phyloP scores from a whole-genome alignment of 2,329 filamentous ascomycete species.

The Knoxdaviesia capensis region DNA sequence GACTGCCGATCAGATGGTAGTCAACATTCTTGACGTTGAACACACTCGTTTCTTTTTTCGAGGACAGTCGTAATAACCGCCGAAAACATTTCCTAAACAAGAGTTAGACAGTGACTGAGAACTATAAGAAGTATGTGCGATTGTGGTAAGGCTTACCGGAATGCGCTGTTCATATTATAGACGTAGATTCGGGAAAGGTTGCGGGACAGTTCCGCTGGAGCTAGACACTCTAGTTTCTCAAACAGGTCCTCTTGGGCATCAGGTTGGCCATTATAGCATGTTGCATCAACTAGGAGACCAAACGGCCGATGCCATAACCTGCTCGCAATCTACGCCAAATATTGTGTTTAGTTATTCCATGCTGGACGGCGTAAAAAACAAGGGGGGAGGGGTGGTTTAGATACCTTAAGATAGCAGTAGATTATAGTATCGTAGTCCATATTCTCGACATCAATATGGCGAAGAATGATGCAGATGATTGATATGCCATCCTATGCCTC shows the following conservation, averaged over 20 bases:
- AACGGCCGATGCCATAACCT: slow-evolving; percentile 51
- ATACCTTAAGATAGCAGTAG: slow-evolving; percentile 47
- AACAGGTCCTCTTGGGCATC: slow-evolving; percentile 47
- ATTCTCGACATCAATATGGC: slow-evolving; percentile 44
- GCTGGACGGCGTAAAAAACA: not conserved
- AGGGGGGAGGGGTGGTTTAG: slow-evolving; percentile 3
- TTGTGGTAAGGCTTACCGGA: slow-evolving; percentile 22
- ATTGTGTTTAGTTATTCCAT: not conserved
- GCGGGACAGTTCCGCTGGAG: slow-evolving; percentile 37
- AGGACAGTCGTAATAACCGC: slow-evolving; percentile 37
- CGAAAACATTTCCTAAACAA: slow-evolving; percentile 38
- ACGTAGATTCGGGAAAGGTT: slow-evolving; percentile 43
- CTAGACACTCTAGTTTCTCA: slow-evolving; percentile 40
- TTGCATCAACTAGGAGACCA: slow-evolving; percentile 46
- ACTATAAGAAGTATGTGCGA: not conserved
- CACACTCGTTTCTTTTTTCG: slow-evolving; percentile 36
- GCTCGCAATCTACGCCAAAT: slow-evolving; percentile 36
- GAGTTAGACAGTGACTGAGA: not conserved
- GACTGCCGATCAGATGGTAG: slow-evolving; percentile 43
- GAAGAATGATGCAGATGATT: slow-evolving; percentile 47
- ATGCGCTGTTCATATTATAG: slow-evolving; percentile 56
- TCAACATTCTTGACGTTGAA: slow-evolving; percentile 46
- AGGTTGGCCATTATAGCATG: slow-evolving; percentile 47
- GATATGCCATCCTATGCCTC: slow-evolving; percentile 37
- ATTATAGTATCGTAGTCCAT: slow-evolving; percentile 46